Evolutionary conservation across 805 yeast species (phyloP).

Genomic region (Saccharomycopsis babjevae): DNA sequence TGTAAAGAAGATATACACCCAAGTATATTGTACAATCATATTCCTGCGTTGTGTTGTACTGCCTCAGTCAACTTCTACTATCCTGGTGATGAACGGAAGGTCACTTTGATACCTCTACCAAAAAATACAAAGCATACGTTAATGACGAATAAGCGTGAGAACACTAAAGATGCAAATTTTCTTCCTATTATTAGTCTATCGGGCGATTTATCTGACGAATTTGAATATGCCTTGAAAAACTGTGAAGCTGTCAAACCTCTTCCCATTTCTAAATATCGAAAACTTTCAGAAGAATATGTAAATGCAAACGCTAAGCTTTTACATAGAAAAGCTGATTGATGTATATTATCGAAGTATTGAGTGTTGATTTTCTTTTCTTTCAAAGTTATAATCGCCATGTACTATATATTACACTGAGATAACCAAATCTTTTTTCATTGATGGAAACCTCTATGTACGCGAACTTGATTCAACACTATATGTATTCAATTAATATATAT

Average conservation of each 20-base stretch:
- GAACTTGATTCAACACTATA: too few relatives aligned
- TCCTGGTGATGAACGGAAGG: not conserved
- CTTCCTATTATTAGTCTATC: not conserved
- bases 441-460: too few relatives aligned
- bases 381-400: too few relatives aligned
- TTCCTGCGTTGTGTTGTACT: slow-evolving; percentile 13
- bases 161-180: not conserved
- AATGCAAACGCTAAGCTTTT: not conserved
- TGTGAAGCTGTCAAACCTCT: not conserved
- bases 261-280: not conserved
- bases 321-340: not conserved
- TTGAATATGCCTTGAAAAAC: not conserved
- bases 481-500: too few relatives aligned
- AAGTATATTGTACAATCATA: slow-evolving; percentile 10
- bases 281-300: not conserved
- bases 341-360: too few relatives aligned
- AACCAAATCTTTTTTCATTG: too few relatives aligned
- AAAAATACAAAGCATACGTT: not conserved
- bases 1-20: slow-evolving; percentile 16
- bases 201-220: not conserved
- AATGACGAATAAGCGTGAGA: too few relatives aligned
- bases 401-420: too few relatives aligned
- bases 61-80: slow-evolving; percentile 3
- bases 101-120: slow-evolving; percentile 1
- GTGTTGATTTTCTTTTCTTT: too few relatives aligned